phyloP scores from a whole-genome alignment of 495 filamentous ascomycete species.

The Neurospora sp. region DNA sequence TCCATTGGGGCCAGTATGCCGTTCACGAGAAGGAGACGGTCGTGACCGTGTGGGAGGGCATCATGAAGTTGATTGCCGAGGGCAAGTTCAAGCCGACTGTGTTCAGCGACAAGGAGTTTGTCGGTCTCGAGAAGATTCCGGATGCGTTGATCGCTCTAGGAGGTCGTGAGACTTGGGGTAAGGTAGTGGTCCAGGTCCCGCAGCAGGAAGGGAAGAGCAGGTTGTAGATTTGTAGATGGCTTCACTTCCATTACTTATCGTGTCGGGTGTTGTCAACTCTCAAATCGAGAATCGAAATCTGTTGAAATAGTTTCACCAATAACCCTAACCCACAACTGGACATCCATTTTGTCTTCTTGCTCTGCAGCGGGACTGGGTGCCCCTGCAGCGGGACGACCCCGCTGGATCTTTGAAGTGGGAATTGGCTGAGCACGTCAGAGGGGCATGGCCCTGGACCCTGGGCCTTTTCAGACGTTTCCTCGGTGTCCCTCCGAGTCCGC shows the following conservation, averaged over 20 bases:
- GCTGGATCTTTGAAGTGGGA: neutral
- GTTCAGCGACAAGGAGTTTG: constrained; percentile 71
- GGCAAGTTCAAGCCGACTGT: constrained; percentile 76
- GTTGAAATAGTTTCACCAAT: neutral
- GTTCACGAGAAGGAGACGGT: constrained; percentile 62
- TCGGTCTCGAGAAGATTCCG: constrained; percentile 70
- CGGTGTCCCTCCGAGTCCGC: neutral
- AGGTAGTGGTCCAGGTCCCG: constrained; percentile 86
- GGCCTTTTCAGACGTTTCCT: neutral
- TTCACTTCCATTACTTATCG: neutral
- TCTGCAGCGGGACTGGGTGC: neutral
- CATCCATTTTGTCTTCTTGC: neutral
- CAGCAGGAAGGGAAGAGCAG: constrained; percentile 47
- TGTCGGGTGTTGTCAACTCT: neutral
- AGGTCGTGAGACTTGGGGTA: constrained; percentile 81
- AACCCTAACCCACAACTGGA: constrained; percentile 1
- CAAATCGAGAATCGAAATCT: neutral
- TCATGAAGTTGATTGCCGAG: constrained; percentile 63
- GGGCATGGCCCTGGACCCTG: neutral
- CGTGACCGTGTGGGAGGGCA: constrained; percentile 65
- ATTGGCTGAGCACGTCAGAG: neutral
- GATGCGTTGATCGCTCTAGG: constrained; percentile 70
- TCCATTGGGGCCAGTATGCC: constrained; percentile 87
- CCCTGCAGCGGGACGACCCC: neutral
- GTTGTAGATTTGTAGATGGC: constrained; percentile 22